phyloP scores from a whole-genome alignment of 2,329 filamentous ascomycete genomes.

The Aureobasidium sp. region DNA sequence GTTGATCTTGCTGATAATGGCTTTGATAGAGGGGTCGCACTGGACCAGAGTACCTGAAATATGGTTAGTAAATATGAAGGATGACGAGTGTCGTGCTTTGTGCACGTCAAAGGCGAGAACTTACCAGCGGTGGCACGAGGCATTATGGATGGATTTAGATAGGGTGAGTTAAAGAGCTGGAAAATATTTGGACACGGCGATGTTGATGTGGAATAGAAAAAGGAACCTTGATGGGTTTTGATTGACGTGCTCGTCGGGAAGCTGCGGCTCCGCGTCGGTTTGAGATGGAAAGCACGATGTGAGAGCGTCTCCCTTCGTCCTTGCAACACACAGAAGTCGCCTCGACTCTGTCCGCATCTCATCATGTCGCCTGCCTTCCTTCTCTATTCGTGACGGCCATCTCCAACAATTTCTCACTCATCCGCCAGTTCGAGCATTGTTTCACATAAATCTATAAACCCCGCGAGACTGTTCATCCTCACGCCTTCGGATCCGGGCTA shows the following conservation, averaged over 20 bases:
- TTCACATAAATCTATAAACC: background rate
- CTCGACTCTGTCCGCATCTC: background rate
- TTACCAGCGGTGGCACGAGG: conserved; percentile 24
- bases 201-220: background rate
- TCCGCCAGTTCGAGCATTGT: background rate
- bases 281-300: background rate
- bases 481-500: background rate
- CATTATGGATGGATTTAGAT: conserved; percentile 18
- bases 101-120: background rate
- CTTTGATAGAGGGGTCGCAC: conserved; percentile 81
- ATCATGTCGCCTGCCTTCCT: conserved; percentile 1
- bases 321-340: background rate
- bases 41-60: conserved; percentile 62
- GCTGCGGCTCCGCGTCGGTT: background rate
- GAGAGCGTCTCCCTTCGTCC: background rate
- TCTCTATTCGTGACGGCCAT: background rate
- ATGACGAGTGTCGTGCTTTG: background rate
- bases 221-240: background rate
- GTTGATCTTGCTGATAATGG: conserved; percentile 74
- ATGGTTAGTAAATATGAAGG: background rate
- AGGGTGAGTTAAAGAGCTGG: background rate
- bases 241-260: background rate
- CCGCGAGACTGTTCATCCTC: background rate
- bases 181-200: background rate
- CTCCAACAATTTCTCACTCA: background rate